Base-by-base conservation (phyloP, 2,329 filamentous ascomycete species). In the Clathrospora elynae region DNA sequence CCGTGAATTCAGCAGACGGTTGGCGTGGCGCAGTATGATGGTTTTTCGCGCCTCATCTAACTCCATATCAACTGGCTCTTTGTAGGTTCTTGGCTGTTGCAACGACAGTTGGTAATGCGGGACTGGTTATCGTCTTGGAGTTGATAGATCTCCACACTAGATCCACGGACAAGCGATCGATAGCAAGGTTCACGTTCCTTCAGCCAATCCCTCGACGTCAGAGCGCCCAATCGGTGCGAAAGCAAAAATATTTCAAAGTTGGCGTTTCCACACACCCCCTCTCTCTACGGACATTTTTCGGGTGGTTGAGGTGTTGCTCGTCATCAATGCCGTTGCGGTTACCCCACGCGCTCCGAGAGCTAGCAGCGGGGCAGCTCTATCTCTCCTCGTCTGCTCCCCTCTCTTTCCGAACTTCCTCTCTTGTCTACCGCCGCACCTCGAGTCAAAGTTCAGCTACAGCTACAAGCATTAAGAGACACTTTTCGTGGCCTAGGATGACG, bases 1-100 rank as follows among this genome's bases (percentile, higher is more conserved):
- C 24, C 73, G 62, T 7, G 54, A 34, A 22, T 47, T 41, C 13
- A 74, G 56, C 16, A 73, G 57, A 19, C 43, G 46, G 23, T 54
- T 24, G 31, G 70, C 54, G 53, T 57, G 59, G 20, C 26, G 19
- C 14, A 49, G 30, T 36, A 57, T 35, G 12, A 59, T 43, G 3
- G 35, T 26, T 13, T 34, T 49, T 39, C 63, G 52, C 24, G 41
- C 33, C 22, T 54, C 47, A 14, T 57, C 45, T 14, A 64, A 36
- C 19, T 35, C 33, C 62, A 67, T 65, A 6, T 7, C 7, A 14
- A 22, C 29, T n/a, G 13, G 25, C 5, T 6, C 29, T 29, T 11
- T 32, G 20, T 29, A 20, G 23, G 7, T 4, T 12, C 22, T 44
- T 31, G 30, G 28, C 4, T 26, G 12, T 42, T 11, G 32, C 18